phyloP scores from a whole-genome alignment of 1,284 basidiomycete genomes.

The Uromyces viciae-fabae region DNA sequence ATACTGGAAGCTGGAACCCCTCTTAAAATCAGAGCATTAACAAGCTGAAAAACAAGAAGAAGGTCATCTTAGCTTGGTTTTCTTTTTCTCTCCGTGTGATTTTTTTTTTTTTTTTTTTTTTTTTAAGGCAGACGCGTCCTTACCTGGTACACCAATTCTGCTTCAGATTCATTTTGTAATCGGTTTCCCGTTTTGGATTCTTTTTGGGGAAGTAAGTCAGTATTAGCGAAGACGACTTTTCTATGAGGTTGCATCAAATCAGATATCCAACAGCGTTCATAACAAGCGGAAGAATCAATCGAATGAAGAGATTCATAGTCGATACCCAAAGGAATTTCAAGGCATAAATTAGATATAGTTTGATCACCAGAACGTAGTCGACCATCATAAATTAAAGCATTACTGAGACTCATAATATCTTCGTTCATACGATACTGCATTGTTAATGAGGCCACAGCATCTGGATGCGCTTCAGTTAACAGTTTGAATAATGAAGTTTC shows the following conservation, averaged over 20 bases:
- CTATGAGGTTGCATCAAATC: slow-evolving; percentile 62
- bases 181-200: slow-evolving; percentile 81
- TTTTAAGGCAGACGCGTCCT: no score
- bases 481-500: slow-evolving; percentile 85
- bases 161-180: slow-evolving; percentile 82
- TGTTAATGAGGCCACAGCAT: slow-evolving; percentile 74
- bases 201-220: slow-evolving; percentile 69
- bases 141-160: slow-evolving; percentile 56
- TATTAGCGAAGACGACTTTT: slow-evolving; percentile 88
- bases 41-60: no score
- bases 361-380: slow-evolving; percentile 74
- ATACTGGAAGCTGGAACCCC: slow-evolving; percentile 71
- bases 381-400: slow-evolving; percentile 78
- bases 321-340: slow-evolving; percentile 60
- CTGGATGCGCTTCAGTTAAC: slow-evolving; percentile 77
- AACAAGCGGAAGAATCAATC: not conserved
- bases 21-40: slow-evolving; percentile 64
- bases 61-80: no score
- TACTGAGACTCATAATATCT: slow-evolving; percentile 91
- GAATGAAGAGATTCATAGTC: not conserved
- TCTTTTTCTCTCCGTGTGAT: no score
- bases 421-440: slow-evolving; percentile 95
- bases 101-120: no score
- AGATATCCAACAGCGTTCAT: slow-evolving; percentile 66
- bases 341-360: slow-evolving; percentile 63